Conservation (phyloP, 352 stramenopile species). For the Phytophthora fragariae region DNA sequence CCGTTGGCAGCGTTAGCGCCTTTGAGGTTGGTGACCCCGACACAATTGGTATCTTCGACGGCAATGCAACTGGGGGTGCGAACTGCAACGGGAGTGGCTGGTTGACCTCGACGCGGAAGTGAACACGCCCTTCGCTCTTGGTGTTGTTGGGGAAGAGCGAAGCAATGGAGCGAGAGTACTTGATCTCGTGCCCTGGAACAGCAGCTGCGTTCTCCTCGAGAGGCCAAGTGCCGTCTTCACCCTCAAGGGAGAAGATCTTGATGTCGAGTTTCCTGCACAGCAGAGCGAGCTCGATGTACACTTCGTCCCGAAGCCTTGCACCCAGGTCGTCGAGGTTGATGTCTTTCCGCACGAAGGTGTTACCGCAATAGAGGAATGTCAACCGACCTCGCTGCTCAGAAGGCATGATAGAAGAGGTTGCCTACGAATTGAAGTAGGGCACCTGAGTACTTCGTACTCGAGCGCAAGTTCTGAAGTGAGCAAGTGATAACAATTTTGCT, state of each 20-base stretch:
- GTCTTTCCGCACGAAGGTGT: background rate
- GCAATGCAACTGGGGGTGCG: background rate
- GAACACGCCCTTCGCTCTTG: conserved; percentile 9
- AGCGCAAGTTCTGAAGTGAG: conserved; percentile 1
- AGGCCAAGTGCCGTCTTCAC: background rate
- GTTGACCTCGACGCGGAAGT: conserved; percentile 10
- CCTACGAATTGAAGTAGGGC: background rate
- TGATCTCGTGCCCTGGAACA: background rate
- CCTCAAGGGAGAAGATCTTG: conserved; percentile 10
- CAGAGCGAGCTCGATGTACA: conserved; percentile 2
- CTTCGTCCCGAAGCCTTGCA: conserved; percentile 7
- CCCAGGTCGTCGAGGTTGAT: conserved; percentile 3
- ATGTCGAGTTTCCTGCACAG: conserved; percentile 6
- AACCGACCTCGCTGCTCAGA: conserved; percentile 7
- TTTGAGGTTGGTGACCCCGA: background rate
- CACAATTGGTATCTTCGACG: background rate
- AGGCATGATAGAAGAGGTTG: background rate
- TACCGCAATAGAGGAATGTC: conserved; percentile 6
- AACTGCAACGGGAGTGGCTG: background rate
- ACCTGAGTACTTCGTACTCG: background rate
- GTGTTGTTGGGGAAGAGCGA: conserved; percentile 6
- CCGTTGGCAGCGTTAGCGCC: background rate
- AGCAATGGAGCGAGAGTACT: conserved; percentile 6
- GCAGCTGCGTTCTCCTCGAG: background rate
- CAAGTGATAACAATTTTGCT: background rate